Evolutionary conservation across 352 stramenopile genomes (phyloP).

Genomic region (Globisporangium sylvaticum): DNA sequence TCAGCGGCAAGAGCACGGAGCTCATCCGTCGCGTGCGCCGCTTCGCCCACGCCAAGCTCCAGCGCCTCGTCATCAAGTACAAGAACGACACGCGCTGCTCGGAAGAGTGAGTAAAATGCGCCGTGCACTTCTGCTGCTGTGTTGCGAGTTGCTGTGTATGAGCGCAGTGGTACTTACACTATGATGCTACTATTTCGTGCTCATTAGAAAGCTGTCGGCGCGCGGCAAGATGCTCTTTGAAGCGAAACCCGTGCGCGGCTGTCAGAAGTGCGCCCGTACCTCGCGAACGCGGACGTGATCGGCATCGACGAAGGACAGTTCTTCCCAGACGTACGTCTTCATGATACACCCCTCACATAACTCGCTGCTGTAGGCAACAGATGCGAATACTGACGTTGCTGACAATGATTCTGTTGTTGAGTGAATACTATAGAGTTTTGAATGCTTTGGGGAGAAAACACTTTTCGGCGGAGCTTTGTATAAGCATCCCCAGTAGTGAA

Average conservation of each 20-base stretch:
- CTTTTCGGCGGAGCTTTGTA: no score
- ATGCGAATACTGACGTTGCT: neutral
- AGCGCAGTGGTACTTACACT: neutral
- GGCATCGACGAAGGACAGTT: conserved; percentile 87
- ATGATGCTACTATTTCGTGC: neutral
- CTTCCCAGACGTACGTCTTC: conserved; percentile 62
- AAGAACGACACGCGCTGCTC: conserved; percentile 77
- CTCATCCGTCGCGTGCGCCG: conserved; percentile 79
- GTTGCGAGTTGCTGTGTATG: neutral
- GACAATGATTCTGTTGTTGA: neutral
- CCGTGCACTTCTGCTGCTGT: neutral
- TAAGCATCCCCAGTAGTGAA: no score
- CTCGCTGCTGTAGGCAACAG: no score
- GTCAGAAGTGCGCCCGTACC: conserved; percentile 45
- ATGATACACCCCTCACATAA: no score
- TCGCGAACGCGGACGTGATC: conserved; percentile 78
- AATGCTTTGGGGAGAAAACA: no score
- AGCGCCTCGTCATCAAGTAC: conserved; percentile 81
- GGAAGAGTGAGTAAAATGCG: conserved; percentile 37
- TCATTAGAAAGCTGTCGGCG: conserved; percentile 57
- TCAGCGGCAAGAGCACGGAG: conserved; percentile 86
- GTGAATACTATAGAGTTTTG: no score
- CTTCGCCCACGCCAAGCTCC: conserved; percentile 74
- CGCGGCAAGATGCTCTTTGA: conserved; percentile 75
- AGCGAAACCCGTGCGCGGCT: conserved; percentile 54